Evolutionary conservation across 352 stramenopile species (phyloP), one percentile per base, ranked within the genome.

Genomic region (Thraustochytrium sp.): DNA sequence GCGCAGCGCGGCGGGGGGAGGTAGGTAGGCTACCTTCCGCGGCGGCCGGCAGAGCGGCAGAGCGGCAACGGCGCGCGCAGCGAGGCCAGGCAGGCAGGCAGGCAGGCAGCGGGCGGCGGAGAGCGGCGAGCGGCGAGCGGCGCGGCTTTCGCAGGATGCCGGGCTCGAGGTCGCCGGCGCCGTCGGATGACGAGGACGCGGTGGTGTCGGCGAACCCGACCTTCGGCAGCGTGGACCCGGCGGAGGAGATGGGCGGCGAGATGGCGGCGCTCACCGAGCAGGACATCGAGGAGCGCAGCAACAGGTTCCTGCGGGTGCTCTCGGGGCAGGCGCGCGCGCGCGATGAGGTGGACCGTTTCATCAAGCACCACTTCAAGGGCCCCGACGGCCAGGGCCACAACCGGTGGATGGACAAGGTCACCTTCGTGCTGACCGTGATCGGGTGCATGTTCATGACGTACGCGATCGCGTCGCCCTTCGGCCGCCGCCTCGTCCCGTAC

Each of bases 391-490:
- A 80, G 51, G 68, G 31, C 21, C 46, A 80, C 23, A 80, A 80
- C 53, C 68, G 68, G 5, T 75, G 76, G 5, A 62, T 80, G n/a
- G 68, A 80, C 68, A 80, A 80, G 51, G 8, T 80, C 42, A 80
- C 68, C 37, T 80, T 80, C 38, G 9, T 80, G 48, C 53, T 80
- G 18, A 54, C 68, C 18, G 68, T 80, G 23, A 8, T 80, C 18
- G 68, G 31, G 3, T 54, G 31, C 36, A n/a, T 80, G 23, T 42
- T 68, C 29, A 44, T 80, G 31, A 80, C 68, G 16, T 80, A 65
- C 51, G 5, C 18, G 42, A 34, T 80, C 3, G 23, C 68, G 18
- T 80, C 68, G 29, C 44, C 42, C 5, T 44, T 68, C 23, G 68
- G 68, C 40, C 68, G 68, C 44, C 31, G 31, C 5, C 42, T 80